Conservation (phyloP, 345 rosid species). For the Aurinia saxatilis region DNA sequence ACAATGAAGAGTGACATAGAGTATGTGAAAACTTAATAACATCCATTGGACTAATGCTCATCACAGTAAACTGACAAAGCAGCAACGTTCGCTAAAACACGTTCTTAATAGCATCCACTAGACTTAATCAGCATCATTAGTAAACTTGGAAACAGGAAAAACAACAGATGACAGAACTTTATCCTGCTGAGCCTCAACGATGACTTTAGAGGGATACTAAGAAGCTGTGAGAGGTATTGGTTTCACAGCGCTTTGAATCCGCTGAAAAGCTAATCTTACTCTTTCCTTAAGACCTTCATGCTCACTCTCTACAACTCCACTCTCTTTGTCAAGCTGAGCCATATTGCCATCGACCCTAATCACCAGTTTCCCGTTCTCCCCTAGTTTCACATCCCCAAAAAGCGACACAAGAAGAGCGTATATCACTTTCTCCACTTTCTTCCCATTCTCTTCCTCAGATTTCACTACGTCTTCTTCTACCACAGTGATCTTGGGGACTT, state of each 20-base stretch:
- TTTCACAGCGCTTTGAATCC: conserved; percentile 73
- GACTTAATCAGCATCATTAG: neutral
- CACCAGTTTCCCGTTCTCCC: conserved; percentile 70
- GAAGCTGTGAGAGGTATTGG: conserved; percentile 60
- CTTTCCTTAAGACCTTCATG: conserved; percentile 84
- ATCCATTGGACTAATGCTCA: neutral
- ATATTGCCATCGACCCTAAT: conserved; percentile 71
- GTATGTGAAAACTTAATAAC: neutral
- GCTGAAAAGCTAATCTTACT: conserved; percentile 48
- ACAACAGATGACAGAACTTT: neutral
- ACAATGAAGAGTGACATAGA: too few relatives aligned
- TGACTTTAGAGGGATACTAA: neutral
- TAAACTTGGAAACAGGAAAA: neutral
- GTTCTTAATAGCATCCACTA: conserved; percentile 3
- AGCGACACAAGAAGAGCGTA: conserved; percentile 82
- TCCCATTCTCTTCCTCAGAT: conserved; percentile 54
- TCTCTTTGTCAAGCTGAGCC: conserved; percentile 69
- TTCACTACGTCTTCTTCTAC: conserved; percentile 54
- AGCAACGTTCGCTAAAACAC: neutral
- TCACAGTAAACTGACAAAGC: neutral
- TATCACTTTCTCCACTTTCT: conserved; percentile 71
- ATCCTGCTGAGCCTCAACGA: neutral
- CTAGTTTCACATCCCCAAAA: conserved; percentile 81
- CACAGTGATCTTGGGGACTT: conserved; percentile 65
- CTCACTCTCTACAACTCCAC: conserved; percentile 85